These are phyloP conservation scores for Immersiella caudata DNA, from an alignment of 495 filamentous ascomycete species.

Conservation along the genomic window DNA sequence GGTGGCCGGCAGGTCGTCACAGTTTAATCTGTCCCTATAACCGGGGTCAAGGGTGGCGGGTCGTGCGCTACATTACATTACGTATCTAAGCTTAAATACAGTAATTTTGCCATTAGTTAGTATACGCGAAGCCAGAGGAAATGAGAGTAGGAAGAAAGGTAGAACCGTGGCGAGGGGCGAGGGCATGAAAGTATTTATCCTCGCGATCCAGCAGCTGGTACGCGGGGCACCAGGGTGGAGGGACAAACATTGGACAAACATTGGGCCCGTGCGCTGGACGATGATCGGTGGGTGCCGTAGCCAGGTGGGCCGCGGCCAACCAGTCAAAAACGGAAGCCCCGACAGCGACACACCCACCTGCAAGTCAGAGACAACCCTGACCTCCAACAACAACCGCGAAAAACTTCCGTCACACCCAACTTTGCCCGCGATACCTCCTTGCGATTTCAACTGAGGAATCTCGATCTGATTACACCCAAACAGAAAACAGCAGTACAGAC, in stretches of 20 bases:
- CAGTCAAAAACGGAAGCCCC: not conserved
- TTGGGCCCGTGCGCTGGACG: not conserved
- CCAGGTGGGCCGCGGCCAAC: conserved; percentile 8
- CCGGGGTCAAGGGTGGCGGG: too few species aligned
- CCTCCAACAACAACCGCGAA: not conserved
- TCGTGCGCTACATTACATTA: not conserved
- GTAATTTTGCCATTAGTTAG: not conserved
- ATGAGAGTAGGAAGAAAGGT: not conserved
- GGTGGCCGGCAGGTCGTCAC: too few species aligned
- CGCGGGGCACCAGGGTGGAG: conserved; percentile 3
- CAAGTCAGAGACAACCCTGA: not conserved
- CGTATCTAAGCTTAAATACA: not conserved
- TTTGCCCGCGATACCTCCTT: not conserved
- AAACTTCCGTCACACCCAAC: not conserved
- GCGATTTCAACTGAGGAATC: not conserved
- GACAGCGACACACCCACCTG: not conserved
- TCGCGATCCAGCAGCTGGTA: not conserved
- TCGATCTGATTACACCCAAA: not conserved
- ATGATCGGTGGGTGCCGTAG: conserved; percentile 6
- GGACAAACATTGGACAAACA: not conserved
- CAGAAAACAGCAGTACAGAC: not conserved
- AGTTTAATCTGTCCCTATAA: too few species aligned
- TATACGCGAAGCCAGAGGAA: too few species aligned
- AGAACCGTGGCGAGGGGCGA: not conserved
- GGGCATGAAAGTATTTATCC: not conserved